Evolutionary conservation across 2,329 filamentous ascomycete species (phyloP).

Genomic region (Alternaria ventricosa): DNA sequence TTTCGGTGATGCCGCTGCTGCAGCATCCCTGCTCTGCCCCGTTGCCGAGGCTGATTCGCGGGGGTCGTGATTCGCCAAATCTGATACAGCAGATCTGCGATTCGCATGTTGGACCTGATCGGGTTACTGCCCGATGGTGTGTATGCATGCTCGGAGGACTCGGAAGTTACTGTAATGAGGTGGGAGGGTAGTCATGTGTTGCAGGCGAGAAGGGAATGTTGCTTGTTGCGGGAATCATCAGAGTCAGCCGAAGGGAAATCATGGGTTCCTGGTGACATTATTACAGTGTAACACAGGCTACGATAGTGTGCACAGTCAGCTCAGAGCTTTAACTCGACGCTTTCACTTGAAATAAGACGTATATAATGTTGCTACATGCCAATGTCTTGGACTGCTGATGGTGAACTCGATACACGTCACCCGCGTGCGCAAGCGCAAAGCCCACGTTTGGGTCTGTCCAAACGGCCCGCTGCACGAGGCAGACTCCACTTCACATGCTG

Average conservation of each 20-base stretch:
- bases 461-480: not conserved
- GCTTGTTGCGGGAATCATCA: not conserved
- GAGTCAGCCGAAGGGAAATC: not conserved
- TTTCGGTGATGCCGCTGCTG: slow-evolving; percentile 11
- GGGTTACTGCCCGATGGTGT: not conserved
- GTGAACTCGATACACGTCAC: not conserved
- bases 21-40: not conserved
- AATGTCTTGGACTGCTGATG: not conserved
- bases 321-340: not conserved
- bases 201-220: not conserved
- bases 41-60: not conserved
- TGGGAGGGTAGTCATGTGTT: not conserved
- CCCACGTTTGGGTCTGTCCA: not conserved
- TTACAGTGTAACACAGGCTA: not conserved
- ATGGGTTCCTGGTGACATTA: not conserved
- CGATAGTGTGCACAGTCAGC: not conserved
- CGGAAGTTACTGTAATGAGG: not conserved
- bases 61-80: not conserved
- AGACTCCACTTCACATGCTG: not conserved
- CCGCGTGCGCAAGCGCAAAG: not conserved
- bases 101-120: slow-evolving; percentile 1
- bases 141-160: not conserved
- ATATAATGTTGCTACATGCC: not conserved
- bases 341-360: not conserved
- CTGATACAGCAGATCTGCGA: not conserved